Evolutionary conservation across 192 early-diverging fungal genomes (phyloP), one percentile per base, ranked within the genome.

Genomic region (Podila minutissima): DNA sequence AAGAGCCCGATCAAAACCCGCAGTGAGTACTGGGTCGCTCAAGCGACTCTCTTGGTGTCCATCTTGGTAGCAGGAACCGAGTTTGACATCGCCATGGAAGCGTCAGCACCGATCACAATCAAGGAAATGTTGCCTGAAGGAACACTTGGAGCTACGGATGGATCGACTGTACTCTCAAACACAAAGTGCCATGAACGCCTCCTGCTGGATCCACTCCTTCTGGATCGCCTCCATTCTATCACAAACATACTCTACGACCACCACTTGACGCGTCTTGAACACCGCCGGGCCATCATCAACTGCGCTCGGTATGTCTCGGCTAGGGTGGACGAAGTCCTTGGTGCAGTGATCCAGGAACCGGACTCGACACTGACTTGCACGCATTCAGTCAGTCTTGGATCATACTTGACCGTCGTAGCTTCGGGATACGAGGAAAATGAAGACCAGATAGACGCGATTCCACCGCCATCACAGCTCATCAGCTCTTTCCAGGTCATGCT

Each of bases 231-330:
- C 41, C 62, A 62, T 28, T 48, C 76, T 28, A 53, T 79, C 35
- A 70, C 68, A 12, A 70, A 72, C 33, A 50, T 79, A 13, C 50
- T 79, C 17, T 79, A 72, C 48, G 76, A 79, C 48, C 76, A 69
- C 48, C 64, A 64, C 31, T 50, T 79, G 11, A 70, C 72, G 2
- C 33, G 64, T 2, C 59, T 79, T 7, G 67, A 51, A 49, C 65
- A 79, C 50, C 69, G 76, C 20, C 59, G 76, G 19, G 76, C 76
- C 29, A 71, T 72, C 60, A 79, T 79, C 64, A 79, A 79, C 37
- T 79, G 76, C 29, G 70, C 76, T 8, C 76, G 76, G 2, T 79
- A 79, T 51, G 70, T 79, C 38, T 79, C 76, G 57, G 76, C 76
- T 6, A 69, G 61, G 24, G 64, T 79, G 20, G 76, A 72, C 15